Base-by-base conservation (phyloP, 2,329 filamentous ascomycete species). In the Endothia cerciana region DNA sequence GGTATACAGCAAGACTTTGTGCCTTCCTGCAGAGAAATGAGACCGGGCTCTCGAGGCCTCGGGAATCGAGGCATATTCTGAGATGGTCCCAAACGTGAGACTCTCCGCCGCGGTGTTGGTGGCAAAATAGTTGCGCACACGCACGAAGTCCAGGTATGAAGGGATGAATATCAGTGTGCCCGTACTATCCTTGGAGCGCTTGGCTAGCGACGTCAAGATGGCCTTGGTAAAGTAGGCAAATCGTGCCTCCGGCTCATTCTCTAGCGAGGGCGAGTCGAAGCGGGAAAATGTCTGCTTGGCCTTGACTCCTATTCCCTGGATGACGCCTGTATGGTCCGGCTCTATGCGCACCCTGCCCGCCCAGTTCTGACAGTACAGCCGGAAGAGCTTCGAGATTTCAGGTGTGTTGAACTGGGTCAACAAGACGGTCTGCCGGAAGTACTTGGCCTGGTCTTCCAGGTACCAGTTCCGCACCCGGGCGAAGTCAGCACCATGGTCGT, bases 131-230 rank as follows among this genome's bases (percentile, higher is more conserved):
- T 98, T 99, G 63, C 95, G 89, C 66, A 99, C 85, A 51, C 94
- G 91, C 53, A 97, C 91, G 76, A 98, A 98, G 80, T 99, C 95
- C 67, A 97, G 89, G 78, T 97, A 98, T 0, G 91, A 93, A 0
- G 95, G 93, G 60, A 98, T 89, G 79, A 97, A 97, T 73, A 99
- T 83, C 19, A 99, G 82, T 0, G 91, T 92, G 41, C 95, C 94
- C 22, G 71, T 77, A 1, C 83, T 81, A 65, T 88, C 86, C 67
- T 87, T 87, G n/a, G 85, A 82, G 40, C 89, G 85, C 72, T 91
- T 91, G 62, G 87, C 83, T 19, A 97, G 84, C 1, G 87, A 83
- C 0, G 95, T 93, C 17, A 98, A 80, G 63, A 97, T 84, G 36
- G 92, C 89, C 56, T 89, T 89, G 58, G 87, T 91, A 81, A 99